These are phyloP conservation scores for Porodaedalea pini DNA, from an alignment of 1,284 basidiomycete genomes.

Conservation along the genomic window DNA sequence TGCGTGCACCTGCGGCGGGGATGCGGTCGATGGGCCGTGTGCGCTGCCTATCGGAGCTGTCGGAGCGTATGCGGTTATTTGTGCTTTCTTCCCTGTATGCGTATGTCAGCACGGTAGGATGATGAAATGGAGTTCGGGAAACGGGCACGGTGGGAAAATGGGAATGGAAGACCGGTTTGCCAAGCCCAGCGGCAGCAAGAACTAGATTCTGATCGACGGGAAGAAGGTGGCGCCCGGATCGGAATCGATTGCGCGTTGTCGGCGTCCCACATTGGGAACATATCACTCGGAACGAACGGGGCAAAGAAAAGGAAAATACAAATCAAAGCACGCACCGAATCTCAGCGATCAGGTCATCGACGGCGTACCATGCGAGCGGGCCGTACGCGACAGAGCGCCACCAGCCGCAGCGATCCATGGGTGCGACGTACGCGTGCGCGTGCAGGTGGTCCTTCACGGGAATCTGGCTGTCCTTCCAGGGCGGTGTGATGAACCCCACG, in stretches of 20 bases:
- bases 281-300: neutral
- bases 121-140: neutral
- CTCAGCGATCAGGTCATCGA: slow-evolving; percentile 75
- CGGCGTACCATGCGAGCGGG: slow-evolving; percentile 66
- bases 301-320: neutral
- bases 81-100: slow-evolving; percentile 14
- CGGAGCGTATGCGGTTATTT: slow-evolving; percentile 26
- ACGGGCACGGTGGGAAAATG: neutral
- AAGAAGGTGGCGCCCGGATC: too few species aligned
- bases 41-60: slow-evolving; percentile 50
- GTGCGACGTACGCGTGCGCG: slow-evolving; percentile 64
- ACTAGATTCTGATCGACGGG: too few species aligned
- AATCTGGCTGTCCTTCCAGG: slow-evolving; percentile 69
- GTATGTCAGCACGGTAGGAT: neutral
- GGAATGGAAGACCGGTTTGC: too few species aligned
- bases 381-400: slow-evolving; percentile 65
- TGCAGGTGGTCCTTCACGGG: slow-evolving; percentile 75
- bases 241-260: too few species aligned
- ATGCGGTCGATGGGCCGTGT: slow-evolving; percentile 63
- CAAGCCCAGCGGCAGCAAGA: too few species aligned
- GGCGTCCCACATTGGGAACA: neutral
- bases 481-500: slow-evolving; percentile 72
- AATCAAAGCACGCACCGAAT: slow-evolving; percentile 53
- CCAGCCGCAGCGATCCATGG: slow-evolving; percentile 66
- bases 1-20: slow-evolving; percentile 61